A percentile compares a stretch with the other conserved stretches of the same genome.
These are phyloP conservation scores for Trichoderma sp. DNA, from an alignment of 2,329 filamentous ascomycete species.

Conservation along the genomic window DNA sequence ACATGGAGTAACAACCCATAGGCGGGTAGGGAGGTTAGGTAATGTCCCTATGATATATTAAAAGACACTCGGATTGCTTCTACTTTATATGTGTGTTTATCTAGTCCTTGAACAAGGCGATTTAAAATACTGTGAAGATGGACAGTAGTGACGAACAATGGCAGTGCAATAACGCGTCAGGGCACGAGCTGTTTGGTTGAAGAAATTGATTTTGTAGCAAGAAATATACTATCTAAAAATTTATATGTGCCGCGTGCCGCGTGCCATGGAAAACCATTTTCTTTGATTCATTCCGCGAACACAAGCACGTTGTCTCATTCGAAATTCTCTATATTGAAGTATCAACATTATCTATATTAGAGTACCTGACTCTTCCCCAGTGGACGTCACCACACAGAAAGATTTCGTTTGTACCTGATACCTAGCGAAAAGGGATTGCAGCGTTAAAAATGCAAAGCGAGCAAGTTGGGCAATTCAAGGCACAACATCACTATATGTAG, in stretches of 20 bases:
- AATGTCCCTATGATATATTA: constrained; percentile 43
- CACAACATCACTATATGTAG: background rate
- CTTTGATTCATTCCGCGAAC: background rate
- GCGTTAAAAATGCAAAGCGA: background rate
- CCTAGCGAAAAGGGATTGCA: background rate
- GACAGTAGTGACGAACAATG: background rate
- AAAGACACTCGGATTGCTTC: constrained; percentile 37
- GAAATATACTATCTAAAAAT: background rate
- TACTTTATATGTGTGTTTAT: background rate
- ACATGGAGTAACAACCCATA: constrained; percentile 48
- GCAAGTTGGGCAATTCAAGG: background rate
- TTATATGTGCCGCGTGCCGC: background rate
- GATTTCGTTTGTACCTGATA: background rate
- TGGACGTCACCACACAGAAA: background rate
- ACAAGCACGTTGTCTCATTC: background rate
- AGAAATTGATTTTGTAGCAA: background rate
- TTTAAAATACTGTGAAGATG: background rate
- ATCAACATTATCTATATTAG: no score
- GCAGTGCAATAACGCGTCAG: background rate
- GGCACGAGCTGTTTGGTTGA: background rate
- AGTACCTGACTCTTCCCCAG: no score
- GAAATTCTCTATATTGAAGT: background rate
- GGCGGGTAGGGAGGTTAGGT: constrained; percentile 43
- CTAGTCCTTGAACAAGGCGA: background rate
- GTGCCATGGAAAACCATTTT: background rate